Conservation (phyloP, 352 stramenopile species). For the Globisporangium sylvaticum region DNA sequence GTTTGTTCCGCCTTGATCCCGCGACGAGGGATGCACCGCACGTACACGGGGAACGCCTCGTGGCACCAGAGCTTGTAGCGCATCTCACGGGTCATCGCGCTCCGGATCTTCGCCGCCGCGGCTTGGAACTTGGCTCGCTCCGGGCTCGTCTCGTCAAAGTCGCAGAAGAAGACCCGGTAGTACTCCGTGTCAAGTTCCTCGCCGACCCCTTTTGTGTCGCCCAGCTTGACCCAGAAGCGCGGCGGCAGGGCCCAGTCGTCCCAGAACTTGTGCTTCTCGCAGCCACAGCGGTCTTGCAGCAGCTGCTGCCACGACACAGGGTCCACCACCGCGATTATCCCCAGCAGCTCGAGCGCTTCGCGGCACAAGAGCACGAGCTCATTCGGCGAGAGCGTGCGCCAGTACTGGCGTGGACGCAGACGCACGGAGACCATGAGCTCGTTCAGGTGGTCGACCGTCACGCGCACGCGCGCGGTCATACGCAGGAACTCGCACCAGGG, state of each 20-base stretch:
- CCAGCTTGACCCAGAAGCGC: neutral
- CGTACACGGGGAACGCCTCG: neutral
- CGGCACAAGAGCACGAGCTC: neutral
- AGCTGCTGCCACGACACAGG: neutral
- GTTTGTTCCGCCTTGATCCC: neutral
- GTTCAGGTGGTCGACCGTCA: neutral
- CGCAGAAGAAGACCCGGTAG: slow-evolving; percentile 3
- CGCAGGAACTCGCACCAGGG: slow-evolving; percentile 5
- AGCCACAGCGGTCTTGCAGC: neutral
- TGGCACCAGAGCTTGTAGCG: neutral
- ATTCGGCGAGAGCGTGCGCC: neutral
- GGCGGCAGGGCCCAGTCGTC: neutral
- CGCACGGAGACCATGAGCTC: neutral
- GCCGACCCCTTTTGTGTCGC: neutral
- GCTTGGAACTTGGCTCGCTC: neutral
- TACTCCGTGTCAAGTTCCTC: neutral
- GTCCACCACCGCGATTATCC: slow-evolving; percentile 2
- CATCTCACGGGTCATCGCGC: neutral
- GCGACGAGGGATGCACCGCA: neutral
- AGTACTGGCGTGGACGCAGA: neutral
- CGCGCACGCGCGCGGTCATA: neutral
- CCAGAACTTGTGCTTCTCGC: neutral
- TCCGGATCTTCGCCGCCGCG: neutral
- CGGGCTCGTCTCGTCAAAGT: neutral
- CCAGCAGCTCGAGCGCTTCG: neutral